These are phyloP conservation scores for Alloascoidea africana DNA, from an alignment of 805 yeast species.

Conservation along the genomic window DNA sequence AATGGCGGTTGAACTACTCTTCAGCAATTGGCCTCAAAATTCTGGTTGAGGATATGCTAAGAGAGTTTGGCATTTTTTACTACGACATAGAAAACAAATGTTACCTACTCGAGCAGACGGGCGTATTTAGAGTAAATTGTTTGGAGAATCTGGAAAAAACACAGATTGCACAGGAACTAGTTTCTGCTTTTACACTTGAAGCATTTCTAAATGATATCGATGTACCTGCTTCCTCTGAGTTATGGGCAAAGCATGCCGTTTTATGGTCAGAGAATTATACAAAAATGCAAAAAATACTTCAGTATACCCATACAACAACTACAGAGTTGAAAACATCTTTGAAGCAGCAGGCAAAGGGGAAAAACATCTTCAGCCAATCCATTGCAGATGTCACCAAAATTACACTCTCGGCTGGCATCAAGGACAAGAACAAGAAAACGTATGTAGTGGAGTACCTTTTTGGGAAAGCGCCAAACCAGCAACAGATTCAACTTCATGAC, in stretches of 20 bases:
- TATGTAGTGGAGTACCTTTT: not conserved
- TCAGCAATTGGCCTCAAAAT: slow-evolving; percentile 62
- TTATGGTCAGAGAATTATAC: slow-evolving; percentile 97
- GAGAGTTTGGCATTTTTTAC: slow-evolving; percentile 71
- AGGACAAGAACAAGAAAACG: not conserved
- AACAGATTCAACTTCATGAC: slow-evolving; percentile 62
- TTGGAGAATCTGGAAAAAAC: slow-evolving; percentile 92
- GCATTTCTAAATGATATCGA: not conserved
- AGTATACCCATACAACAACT: not conserved
- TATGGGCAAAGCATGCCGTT: slow-evolving; percentile 49
- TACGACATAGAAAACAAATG: slow-evolving; percentile 43
- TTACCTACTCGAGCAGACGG: slow-evolving; percentile 63
- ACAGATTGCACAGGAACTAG: slow-evolving; percentile 63
- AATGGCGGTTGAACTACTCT: not conserved
- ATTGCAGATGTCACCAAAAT: slow-evolving; percentile 86
- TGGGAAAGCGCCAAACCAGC: slow-evolving; percentile 20
- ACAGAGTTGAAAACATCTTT: not conserved
- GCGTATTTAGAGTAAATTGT: slow-evolving; percentile 88
- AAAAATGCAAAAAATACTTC: not conserved
- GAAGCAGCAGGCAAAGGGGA: too few species aligned
- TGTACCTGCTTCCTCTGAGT: not conserved
- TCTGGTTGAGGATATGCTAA: slow-evolving; percentile 45
- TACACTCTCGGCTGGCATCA: not conserved
- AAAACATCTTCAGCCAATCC: slow-evolving; percentile 17
- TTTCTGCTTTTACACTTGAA: slow-evolving; percentile 52